Evolutionary conservation across 148 eudicot species (phyloP), one percentile per base, ranked within the genome.

Genomic region (Salicornia ramosissima): DNA sequence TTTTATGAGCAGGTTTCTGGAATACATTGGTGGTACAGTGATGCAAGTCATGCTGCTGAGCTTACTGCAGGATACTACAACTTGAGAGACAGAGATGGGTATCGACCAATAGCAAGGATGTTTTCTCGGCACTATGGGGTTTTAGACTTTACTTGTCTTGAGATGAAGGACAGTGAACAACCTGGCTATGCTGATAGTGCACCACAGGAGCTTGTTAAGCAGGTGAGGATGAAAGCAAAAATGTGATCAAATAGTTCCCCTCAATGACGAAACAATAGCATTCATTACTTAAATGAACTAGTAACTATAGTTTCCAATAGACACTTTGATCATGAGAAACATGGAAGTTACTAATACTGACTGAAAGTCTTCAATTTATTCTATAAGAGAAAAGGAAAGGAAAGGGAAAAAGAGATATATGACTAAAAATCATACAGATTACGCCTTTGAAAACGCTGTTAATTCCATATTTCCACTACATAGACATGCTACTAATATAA

Each of bases 1-100:
- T 49, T n/a, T 71, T 28, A 45, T 30, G 60, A 45, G 51, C 65
- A 90, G 96, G 88, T 90, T 49, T 80, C 94, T 1, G 96, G 91
- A 67, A 84, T 92, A 65, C 96, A 92, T 67, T 92, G 98, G 98
- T 92, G 96, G 94, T 90, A 88, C 62, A 82, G 42, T 24, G 84
- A 88, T 52, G 70, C 76, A 15, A 83, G 83, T 50, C 96, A 90
- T 67, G 91, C 94, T 29, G 88, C 91, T 11, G 98, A 92, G 75
- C 77, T 92, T 18, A 90, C 96, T 54, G 80, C 94, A 21, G 98
- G 98, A 69, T 92, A 81, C 78, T 90, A 92, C 67, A 92, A 90
- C 83, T 63, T 86, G 82, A 79, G 64, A 5, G 81, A 82, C 33
- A 75, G 91, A 73, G 94, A 92, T 40, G 98, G 95, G 2, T 88